Conservation (phyloP, 2,329 filamentous ascomycete species). For the Talaromyces funiculosus region DNA sequence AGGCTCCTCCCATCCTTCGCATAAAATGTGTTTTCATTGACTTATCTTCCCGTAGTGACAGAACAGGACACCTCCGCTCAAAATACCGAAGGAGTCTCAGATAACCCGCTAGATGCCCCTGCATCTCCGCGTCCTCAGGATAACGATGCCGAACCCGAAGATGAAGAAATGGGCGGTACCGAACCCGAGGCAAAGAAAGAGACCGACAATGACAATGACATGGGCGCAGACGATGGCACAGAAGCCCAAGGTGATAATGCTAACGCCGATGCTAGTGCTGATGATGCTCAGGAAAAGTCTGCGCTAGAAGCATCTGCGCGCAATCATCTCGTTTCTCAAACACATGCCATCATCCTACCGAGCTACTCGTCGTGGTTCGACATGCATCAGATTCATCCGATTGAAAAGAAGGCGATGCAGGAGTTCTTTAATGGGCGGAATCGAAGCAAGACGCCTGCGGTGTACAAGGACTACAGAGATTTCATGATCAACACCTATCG, state of each 20-base stretch:
- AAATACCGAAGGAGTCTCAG: constrained; percentile 37
- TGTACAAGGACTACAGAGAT: constrained; percentile 98
- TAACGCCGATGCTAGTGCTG: constrained; percentile 48
- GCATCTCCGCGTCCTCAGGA: constrained; percentile 59
- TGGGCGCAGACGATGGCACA: constrained; percentile 38
- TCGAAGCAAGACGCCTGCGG: constrained; percentile 91
- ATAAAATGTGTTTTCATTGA: constrained; percentile 10
- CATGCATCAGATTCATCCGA: constrained; percentile 84
- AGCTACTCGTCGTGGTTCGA: constrained; percentile 99
- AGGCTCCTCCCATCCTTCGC: constrained; percentile 9
- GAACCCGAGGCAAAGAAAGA: constrained; percentile 42
- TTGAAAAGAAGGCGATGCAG: constrained; percentile 89
- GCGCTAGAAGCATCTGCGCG: constrained; percentile 79
- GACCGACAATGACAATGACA: constrained; percentile 42
- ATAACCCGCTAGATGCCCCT: constrained; percentile 66
- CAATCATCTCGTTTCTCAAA: constrained; percentile 86
- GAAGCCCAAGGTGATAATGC: constrained; percentile 47
- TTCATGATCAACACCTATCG: constrained; percentile 99
- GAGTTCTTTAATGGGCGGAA: constrained; percentile 99
- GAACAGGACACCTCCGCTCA: constrained; percentile 30
- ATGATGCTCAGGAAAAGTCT: constrained; percentile 67
- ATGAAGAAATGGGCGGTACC: constrained; percentile 75
- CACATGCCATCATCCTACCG: constrained; percentile 90
- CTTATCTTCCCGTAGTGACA: constrained; percentile 22
- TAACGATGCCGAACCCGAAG: constrained; percentile 54